Percentiles rank a stretch among this genome's conserved stretches.
phyloP scores from a whole-genome alignment of 352 stramenopile genomes.

The Nothophytophthora sp. region DNA sequence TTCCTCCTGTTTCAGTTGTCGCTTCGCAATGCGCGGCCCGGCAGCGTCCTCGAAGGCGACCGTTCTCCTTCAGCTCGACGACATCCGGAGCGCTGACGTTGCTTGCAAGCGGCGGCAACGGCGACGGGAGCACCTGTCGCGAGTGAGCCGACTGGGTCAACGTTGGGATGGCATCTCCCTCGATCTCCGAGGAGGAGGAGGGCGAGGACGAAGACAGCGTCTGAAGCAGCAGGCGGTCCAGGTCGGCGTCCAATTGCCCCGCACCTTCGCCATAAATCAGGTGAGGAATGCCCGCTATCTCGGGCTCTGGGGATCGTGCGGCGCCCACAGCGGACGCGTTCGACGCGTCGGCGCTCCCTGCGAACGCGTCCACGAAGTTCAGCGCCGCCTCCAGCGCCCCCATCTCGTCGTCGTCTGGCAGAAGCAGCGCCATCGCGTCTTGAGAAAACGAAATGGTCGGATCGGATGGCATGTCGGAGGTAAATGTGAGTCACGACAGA shows the following conservation, averaged over 20 bases:
- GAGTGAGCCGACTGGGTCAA: neutral
- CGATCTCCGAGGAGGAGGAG: conserved; percentile 21
- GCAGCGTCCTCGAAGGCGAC: too few relatives aligned
- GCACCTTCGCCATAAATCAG: conserved; percentile 3
- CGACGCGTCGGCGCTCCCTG: too few relatives aligned
- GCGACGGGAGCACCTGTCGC: conserved; percentile 3
- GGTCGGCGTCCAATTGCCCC: conserved; percentile 17
- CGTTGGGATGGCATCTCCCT: conserved; percentile 3
- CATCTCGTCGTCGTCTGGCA: conserved; percentile 27
- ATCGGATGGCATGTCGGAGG: too few relatives aligned
- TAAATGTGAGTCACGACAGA: too few relatives aligned
- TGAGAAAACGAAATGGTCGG: conserved; percentile 1
- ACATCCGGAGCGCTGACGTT: conserved; percentile 5
- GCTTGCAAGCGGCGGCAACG: conserved; percentile 4
- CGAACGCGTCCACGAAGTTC: conserved; percentile 22
- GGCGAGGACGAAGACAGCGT: conserved; percentile 22
- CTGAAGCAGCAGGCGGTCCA: conserved; percentile 26
- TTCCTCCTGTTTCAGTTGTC: conserved; percentile 2
- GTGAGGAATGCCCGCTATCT: neutral
- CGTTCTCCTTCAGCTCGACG: too few relatives aligned
- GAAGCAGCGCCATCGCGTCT: conserved; percentile 22
- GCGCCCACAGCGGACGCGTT: neutral
- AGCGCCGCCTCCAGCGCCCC: conserved; percentile 29
- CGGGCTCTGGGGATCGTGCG: neutral
- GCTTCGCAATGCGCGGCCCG: neutral